A percentile compares a stretch with the other conserved stretches of the same genome.
phyloP scores from a whole-genome alignment of 164 flowering plant genomes.

The Pachysandra terminalis region DNA sequence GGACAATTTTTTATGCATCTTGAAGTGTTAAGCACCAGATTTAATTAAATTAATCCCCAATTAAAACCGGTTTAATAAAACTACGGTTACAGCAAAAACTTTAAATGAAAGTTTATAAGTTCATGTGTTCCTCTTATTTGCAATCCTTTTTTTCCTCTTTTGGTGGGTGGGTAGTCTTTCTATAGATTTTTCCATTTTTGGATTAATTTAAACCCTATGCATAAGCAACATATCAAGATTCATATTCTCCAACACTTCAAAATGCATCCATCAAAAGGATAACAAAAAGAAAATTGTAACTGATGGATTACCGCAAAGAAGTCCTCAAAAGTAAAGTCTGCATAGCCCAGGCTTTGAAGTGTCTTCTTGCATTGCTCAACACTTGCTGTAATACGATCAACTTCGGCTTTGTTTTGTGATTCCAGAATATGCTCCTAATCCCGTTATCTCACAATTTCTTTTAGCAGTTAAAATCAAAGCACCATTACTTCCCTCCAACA shows the following conservation, averaged over 20 bases:
- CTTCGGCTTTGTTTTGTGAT: conserved; percentile 76
- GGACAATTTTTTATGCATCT: too few relatives aligned
- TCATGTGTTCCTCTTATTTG: too few relatives aligned
- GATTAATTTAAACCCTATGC: too few relatives aligned
- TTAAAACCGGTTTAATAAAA: too few relatives aligned
- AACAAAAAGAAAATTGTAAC: background rate
- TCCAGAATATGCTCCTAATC: conserved; percentile 82
- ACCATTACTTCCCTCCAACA: conserved; percentile 20
- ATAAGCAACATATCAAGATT: too few relatives aligned
- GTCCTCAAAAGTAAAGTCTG: conserved; percentile 95
- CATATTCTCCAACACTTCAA: background rate
- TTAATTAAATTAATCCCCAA: too few relatives aligned
- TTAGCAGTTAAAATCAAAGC: conserved; percentile 19
- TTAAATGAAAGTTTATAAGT: too few relatives aligned
- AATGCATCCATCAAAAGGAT: background rate
- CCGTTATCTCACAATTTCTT: conserved; percentile 23
- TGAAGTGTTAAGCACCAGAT: too few relatives aligned
- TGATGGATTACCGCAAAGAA: conserved; percentile 59
- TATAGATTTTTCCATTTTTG: too few relatives aligned
- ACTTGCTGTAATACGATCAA: conserved; percentile 63
- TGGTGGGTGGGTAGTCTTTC: too few relatives aligned
- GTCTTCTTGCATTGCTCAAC: conserved; percentile 84
- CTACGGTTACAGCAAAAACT: too few relatives aligned
- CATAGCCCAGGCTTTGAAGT: conserved; percentile 76
- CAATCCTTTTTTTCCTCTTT: too few relatives aligned